Base-by-base conservation (phyloP, 2,329 filamentous ascomycete genomes). In the Rutstroemia sp. region DNA sequence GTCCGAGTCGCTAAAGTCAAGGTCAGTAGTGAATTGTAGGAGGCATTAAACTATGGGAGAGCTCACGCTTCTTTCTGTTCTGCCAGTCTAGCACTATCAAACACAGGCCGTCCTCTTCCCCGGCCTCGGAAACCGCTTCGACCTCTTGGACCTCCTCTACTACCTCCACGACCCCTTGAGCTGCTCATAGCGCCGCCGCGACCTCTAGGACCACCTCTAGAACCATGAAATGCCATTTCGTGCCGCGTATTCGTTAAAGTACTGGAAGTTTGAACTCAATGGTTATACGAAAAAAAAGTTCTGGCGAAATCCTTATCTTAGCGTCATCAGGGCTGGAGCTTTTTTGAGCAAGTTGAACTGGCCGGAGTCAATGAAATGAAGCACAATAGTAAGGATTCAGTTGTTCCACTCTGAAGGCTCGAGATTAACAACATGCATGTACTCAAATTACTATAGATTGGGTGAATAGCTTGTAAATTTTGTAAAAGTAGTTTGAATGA, bases 61-160 rank as follows among this genome's bases (percentile, higher is more conserved):
- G 19, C 60, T 58, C 52, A 67, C 60, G 54, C 71, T 67, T 71
- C 75, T 70, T 76, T 73, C 30, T 74, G 70, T 51, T 76, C 71
- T 45, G 74, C 75, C 54, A 79, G 59, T 61, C 79, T 72, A 18
- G 72, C 71, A 56, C 70, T 75, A 60, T 77, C 72, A 58, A 80
- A 80, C 38, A 71, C 71, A 34, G 71, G 71, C 19, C 65, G 58
- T 23, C 64, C 56, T 56, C 69, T 59, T 19, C 67, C 60, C 57
- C 65, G 52, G 49, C 66, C 63, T 61, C 70, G 62, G 56, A 53
- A 27, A 34, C 67, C 59, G 7, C 61, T 56, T 25, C 63, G 58
- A 44, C 64, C 61, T 50, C 61, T 56, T 39, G 51, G 58, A 38
- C 65, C 61, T 16, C 67, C 66, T 42, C 67, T 58, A 30, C 58